phyloP scores from a whole-genome alignment of 192 early-diverging fungal genomes.

The Rhizophagus prolifer region DNA sequence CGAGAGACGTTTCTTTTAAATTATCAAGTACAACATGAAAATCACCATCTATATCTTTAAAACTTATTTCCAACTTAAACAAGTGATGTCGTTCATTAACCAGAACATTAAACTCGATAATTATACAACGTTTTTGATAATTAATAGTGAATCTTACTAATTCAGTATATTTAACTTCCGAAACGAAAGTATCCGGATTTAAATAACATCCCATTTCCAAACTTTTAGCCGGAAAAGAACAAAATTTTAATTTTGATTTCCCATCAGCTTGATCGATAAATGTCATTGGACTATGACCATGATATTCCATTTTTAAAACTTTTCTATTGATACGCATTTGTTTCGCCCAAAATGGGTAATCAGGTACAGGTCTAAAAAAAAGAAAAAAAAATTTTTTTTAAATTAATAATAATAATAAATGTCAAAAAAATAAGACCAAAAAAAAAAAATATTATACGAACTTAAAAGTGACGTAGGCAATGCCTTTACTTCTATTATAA shows the following conservation, averaged over 20 bases:
- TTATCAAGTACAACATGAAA: constrained; percentile 29
- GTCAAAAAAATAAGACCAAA: too few relatives aligned
- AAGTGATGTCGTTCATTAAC: not conserved
- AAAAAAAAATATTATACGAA: not conserved
- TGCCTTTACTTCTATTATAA: not conserved
- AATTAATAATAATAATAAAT: not conserved
- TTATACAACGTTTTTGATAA: constrained; percentile 29
- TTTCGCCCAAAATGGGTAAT: constrained; percentile 1
- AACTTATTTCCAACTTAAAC: constrained; percentile 34
- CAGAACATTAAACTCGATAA: constrained; percentile 32
- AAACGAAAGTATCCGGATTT: constrained; percentile 25
- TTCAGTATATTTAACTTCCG: constrained; percentile 19
- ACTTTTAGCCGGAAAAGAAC: not conserved
- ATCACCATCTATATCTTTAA: constrained; percentile 37
- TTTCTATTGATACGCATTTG: constrained; percentile 29
- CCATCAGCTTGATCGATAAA: not conserved
- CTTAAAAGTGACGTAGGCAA: constrained; percentile 23
- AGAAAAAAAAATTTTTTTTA: too few relatives aligned
- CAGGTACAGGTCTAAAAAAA: constrained; percentile 1
- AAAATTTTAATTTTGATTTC: not conserved
- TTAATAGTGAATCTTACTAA: constrained; percentile 25
- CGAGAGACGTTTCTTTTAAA: not conserved
- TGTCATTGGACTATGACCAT: not conserved
- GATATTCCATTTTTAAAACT: constrained; percentile 18
- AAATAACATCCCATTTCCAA: constrained; percentile 34